phyloP scores from a whole-genome alignment of 148 eudicot species.

The Rhododendron williamsianum region DNA sequence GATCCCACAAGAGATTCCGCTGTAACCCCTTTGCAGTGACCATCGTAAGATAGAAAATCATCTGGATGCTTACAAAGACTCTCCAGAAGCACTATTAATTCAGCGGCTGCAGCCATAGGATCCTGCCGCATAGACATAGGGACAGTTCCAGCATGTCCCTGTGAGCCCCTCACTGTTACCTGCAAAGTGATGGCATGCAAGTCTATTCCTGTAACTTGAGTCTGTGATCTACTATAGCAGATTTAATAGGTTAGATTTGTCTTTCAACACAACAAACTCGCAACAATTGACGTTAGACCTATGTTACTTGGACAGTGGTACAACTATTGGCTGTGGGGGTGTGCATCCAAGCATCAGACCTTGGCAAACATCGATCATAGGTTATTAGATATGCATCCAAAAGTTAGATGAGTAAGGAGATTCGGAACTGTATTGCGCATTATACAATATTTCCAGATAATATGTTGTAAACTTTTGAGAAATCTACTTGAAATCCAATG shows the following conservation, averaged over 20 bases:
- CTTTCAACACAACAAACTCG: background rate
- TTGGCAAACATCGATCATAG: background rate
- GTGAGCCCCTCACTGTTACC: conserved; percentile 81
- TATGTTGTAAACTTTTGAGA: background rate
- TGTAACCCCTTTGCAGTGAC: conserved; percentile 44
- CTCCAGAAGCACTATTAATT: conserved; percentile 73
- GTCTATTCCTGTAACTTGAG: background rate
- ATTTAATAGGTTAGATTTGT: background rate
- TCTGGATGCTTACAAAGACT: conserved; percentile 72
- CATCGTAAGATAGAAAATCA: conserved; percentile 59
- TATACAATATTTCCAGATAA: background rate
- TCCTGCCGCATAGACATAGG: conserved; percentile 97
- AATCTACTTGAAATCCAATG: background rate
- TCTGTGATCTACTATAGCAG: background rate
- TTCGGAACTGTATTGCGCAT: background rate
- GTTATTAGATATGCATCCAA: background rate
- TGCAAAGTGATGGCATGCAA: background rate
- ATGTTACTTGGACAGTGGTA: background rate
- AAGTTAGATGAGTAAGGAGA: background rate
- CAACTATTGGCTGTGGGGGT: background rate
- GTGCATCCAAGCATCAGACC: background rate
- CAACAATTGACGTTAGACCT: background rate
- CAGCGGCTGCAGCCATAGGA: conserved; percentile 97
- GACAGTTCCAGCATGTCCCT: conserved; percentile 99
- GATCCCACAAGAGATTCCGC: conserved; percentile 72